These are phyloP conservation scores for Madurella fahalii DNA, from an alignment of 2,329 filamentous ascomycete species.

Conservation along the genomic window DNA sequence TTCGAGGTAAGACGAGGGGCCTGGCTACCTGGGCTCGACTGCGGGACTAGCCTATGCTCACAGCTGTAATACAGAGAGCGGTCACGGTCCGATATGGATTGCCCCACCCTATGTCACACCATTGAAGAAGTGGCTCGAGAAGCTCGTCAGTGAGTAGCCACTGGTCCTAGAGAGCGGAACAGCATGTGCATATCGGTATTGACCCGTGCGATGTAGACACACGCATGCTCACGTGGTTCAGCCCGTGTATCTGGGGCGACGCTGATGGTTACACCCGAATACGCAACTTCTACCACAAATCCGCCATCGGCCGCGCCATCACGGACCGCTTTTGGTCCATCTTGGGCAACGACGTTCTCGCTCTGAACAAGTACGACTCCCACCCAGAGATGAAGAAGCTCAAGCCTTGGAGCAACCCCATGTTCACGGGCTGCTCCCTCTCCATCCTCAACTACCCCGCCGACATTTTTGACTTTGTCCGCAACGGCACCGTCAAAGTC, in stretches of 20 bases:
- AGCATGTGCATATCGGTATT: neutral
- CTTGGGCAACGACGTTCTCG: constrained; percentile 52
- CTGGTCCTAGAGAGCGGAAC: neutral
- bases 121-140: constrained; percentile 64
- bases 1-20: constrained; percentile 40
- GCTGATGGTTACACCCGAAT: constrained; percentile 56
- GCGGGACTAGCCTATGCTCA: neutral
- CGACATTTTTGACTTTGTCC: constrained; percentile 54
- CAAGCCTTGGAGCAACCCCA: constrained; percentile 47
- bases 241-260: constrained; percentile 67
- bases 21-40: neutral
- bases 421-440: constrained; percentile 52
- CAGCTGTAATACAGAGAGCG: constrained; percentile 29
- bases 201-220: constrained; percentile 39
- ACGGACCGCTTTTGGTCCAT: constrained; percentile 56
- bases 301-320: constrained; percentile 51
- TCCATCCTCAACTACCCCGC: constrained; percentile 59
- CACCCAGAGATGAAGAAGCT: constrained; percentile 52
- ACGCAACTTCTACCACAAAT: constrained; percentile 55
- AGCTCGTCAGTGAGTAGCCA: constrained; percentile 50
- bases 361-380: constrained; percentile 49
- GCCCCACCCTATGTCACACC: constrained; percentile 60
- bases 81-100: constrained; percentile 58
- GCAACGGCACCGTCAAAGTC: constrained; percentile 47
- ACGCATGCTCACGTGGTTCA: constrained; percentile 68